Evolutionary conservation across 257 asterid species (phyloP), one percentile per base, ranked within the genome.

Genomic region (Jacaranda copaia): DNA sequence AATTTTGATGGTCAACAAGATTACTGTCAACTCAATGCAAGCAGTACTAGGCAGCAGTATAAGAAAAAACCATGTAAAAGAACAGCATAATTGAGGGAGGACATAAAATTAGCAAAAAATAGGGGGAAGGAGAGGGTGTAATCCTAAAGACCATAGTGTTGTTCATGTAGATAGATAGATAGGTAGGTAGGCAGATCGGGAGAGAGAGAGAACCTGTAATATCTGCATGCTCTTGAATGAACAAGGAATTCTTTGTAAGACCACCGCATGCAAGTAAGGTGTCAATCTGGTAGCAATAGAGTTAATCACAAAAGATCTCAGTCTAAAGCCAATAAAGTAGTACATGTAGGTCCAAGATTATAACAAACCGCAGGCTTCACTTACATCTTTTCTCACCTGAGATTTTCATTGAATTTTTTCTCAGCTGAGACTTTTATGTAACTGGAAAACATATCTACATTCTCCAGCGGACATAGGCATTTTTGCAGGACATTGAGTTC

Each of bases 211-310:
- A 58, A 92, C 99, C 99, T 76, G 81, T 89, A 70, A 96, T 90
- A 88, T 96, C 93, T 3, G 97, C 98, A 75, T 93, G 96, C 89
- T 95, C 97, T 84, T 95, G 99, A 77, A 95, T 83, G 83, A 87
- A 93, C 85, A 95, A 59, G 13, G 80, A 79, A 80, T 95, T 95
- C 82, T 95, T 95, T 35, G 94, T 78, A 77, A 95, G 97, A 53
- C 99, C 99, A 68, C 98, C 99, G 76, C 96, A 91, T 12, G 99
- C 99, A 62, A 95, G 98, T 80, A 95, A 77, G 38, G 97, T 93
- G 81, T 93, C 96, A 80, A 95, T 83, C 99, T 94, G 92, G 64
- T 75, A 74, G 76, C 55, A 76, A 76, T 74, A 71, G 52, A 76
- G 36, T 73, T 5, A 39, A 56, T 65, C 15, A 78, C 59, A 56